phyloP scores from a whole-genome alignment of 1,284 basidiomycete genomes.

The Cerrena zonata region DNA sequence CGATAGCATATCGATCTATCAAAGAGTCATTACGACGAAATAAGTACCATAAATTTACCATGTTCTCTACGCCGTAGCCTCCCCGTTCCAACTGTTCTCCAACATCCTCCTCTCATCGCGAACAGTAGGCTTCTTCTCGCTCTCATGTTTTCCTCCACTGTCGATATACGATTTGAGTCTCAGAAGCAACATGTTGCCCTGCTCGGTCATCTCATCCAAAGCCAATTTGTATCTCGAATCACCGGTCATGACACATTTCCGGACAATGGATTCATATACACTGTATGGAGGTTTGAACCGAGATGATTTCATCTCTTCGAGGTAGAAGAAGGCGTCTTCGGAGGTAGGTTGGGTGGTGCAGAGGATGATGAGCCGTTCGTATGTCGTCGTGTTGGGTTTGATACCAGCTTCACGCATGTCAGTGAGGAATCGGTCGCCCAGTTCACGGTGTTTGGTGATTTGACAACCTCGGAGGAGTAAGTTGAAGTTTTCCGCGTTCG shows the following conservation, averaged over 20 bases:
- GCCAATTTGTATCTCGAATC: constrained; percentile 67
- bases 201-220: constrained; percentile 62
- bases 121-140: background rate
- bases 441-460: constrained; percentile 44
- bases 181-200: constrained; percentile 35
- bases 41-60: too few species aligned
- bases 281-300: constrained; percentile 46
- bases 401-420: constrained; percentile 57
- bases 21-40: too few species aligned
- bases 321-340: constrained; percentile 82
- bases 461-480: constrained; percentile 63
- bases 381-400: constrained; percentile 53
- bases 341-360: constrained; percentile 67
- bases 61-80: too few species aligned
- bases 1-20: too few species aligned
- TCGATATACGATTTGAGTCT: constrained; percentile 32
- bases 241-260: constrained; percentile 48
- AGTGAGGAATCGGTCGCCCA: constrained; percentile 56
- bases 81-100: too few species aligned
- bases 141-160: constrained; percentile 19
- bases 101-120: background rate
- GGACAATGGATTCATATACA: constrained; percentile 60
- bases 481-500: constrained; percentile 67
- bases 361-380: constrained; percentile 61
- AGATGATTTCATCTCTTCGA: constrained; percentile 78